Conservation (phyloP, 768 basidiomycete species). For the Lepiota brunneoincarnata region DNA sequence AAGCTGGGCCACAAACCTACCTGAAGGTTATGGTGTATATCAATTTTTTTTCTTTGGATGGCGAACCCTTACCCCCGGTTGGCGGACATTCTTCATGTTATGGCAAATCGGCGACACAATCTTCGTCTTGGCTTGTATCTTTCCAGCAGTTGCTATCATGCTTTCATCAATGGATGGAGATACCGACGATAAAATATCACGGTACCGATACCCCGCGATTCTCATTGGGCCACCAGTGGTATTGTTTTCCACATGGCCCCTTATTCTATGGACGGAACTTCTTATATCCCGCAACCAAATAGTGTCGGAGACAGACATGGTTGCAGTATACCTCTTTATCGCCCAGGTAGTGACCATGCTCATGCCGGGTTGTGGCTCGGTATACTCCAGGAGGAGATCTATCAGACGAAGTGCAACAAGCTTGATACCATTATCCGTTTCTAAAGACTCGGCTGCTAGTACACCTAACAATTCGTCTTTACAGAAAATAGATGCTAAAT, state of each 20-base stretch:
- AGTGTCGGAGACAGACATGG: slow-evolving; percentile 15
- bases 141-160: background rate
- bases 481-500: too few species aligned
- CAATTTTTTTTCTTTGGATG: slow-evolving; percentile 16
- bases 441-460: too few species aligned
- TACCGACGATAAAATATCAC: background rate
- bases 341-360: slow-evolving; percentile 4
- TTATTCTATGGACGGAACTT: slow-evolving; percentile 14
- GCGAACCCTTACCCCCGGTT: slow-evolving; percentile 10
- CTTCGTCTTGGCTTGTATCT: background rate
- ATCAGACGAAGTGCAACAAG: too few species aligned
- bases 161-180: background rate
- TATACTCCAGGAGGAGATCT: too few species aligned
- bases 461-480: too few species aligned
- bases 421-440: too few species aligned
- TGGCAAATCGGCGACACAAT: slow-evolving; percentile 11
- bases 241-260: slow-evolving; percentile 1
- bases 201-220: background rate
- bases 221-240: background rate
- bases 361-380: background rate
- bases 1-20: slow-evolving; percentile 8
- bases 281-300: slow-evolving; percentile 12
- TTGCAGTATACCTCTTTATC: slow-evolving; percentile 13
- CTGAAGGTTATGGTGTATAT: slow-evolving; percentile 13
- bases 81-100: slow-evolving; percentile 10